Evolutionary conservation across 805 yeast species (phyloP).

Genomic region (Yamadazyma sp.): DNA sequence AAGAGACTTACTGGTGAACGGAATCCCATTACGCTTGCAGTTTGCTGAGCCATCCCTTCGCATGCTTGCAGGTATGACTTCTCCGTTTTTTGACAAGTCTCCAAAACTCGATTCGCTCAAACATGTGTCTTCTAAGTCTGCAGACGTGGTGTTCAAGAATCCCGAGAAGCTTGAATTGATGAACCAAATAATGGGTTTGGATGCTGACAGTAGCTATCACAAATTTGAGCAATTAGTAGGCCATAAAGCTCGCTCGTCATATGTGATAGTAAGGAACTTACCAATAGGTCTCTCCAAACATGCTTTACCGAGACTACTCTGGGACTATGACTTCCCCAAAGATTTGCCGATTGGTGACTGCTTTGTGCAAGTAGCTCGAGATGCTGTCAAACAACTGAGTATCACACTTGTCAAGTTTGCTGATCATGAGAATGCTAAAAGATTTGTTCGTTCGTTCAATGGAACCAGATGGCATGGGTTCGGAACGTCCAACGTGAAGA

Average conservation of each 20-base stretch:
- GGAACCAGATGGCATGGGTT: constrained; percentile 43
- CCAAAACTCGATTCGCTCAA: not conserved
- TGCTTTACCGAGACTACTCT: constrained; percentile 40
- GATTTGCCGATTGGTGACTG: constrained; percentile 15
- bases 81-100: constrained; percentile 22
- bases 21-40: constrained; percentile 44
- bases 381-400: constrained; percentile 28
- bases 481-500: not conserved
- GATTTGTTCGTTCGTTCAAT: constrained; percentile 54
- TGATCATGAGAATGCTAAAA: constrained; percentile 43
- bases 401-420: constrained; percentile 44
- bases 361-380: constrained; percentile 22
- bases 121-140: not conserved
- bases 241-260: constrained; percentile 20
- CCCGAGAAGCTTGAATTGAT: no score
- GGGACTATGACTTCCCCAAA: constrained; percentile 49
- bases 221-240: constrained; percentile 17
- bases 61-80: constrained; percentile 26
- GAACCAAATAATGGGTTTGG: not conserved
- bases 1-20: constrained; percentile 48
- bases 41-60: constrained; percentile 31
- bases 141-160: not conserved
- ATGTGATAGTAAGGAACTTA: constrained; percentile 44
- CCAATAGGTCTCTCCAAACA: constrained; percentile 44
- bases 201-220: not conserved